Conservation (phyloP, 129 eudicot species). For the Flaveria sonorensis region DNA sequence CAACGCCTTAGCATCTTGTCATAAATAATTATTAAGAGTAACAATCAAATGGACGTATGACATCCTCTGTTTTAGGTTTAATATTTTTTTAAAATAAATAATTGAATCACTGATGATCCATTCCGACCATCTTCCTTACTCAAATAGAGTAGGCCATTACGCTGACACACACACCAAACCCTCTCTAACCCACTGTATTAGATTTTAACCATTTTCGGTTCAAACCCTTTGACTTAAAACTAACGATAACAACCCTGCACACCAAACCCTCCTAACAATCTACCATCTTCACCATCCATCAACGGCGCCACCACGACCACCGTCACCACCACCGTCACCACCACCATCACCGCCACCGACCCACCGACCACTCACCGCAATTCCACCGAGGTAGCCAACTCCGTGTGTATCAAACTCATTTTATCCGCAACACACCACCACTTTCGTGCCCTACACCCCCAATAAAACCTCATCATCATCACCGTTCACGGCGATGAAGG, state of each 20-base stretch:
- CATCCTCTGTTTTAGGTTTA: no score
- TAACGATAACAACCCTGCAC: not conserved
- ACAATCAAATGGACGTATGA: no score
- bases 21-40: no score
- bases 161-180: no score
- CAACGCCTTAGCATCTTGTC: no score
- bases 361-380: conserved; percentile 21
- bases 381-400: not conserved
- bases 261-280: conserved; percentile 4
- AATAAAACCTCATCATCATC: conserved; percentile 26
- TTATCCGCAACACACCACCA: conserved; percentile 21
- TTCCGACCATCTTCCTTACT: no score
- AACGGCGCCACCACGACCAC: no score
- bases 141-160: no score
- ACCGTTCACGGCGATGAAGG: conserved; percentile 52
- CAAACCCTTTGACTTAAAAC: not conserved
- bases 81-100: no score
- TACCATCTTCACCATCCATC: not conserved
- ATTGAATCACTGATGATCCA: no score
- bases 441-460: conserved; percentile 33
- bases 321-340: not conserved
- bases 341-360: conserved; percentile 8
- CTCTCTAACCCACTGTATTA: no score
- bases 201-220: no score
- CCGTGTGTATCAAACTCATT: conserved; percentile 14